phyloP scores from a whole-genome alignment of 164 flowering plant genomes.

The Magnolia changhungtana region DNA sequence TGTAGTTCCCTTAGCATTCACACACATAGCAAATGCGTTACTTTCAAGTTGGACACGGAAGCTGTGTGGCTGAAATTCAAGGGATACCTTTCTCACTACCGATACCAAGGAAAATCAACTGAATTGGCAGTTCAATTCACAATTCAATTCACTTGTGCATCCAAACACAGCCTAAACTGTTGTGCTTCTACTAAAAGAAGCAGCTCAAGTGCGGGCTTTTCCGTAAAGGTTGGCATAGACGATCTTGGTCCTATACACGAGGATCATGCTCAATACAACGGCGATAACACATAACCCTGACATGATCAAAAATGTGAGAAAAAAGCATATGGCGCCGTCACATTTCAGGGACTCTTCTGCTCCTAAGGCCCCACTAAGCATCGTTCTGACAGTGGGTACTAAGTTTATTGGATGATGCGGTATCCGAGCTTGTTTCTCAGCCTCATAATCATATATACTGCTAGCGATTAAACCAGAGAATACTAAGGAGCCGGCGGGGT shows the following conservation, averaged over 20 bases:
- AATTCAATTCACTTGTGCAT: background rate
- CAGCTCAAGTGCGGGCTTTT: constrained; percentile 40
- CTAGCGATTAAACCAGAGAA: constrained; percentile 89
- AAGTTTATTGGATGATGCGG: constrained; percentile 16
- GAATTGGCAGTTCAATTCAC: background rate
- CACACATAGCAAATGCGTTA: background rate
- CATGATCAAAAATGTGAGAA: constrained; percentile 73
- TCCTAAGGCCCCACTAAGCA: constrained; percentile 15
- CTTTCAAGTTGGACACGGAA: background rate
- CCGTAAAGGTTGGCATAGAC: constrained; percentile 84
- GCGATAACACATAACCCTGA: constrained; percentile 81
- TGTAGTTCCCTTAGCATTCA: background rate
- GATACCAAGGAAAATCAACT: background rate
- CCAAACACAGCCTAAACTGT: background rate
- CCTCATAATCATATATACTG: constrained; percentile 77
- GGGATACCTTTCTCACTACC: background rate
- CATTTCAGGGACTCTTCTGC: constrained; percentile 61
- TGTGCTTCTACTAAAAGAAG: background rate
- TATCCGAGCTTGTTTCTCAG: constrained; percentile 72
- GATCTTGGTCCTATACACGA: constrained; percentile 70
- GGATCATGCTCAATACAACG: constrained; percentile 64
- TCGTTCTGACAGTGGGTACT: constrained; percentile 20
- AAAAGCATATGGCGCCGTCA: constrained; percentile 75
- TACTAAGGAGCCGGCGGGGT: constrained; percentile 80
- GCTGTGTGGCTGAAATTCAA: background rate